These are phyloP conservation scores for Pinus albicaulis DNA, from an alignment of 75 land plant genomes.

Conservation along the genomic window DNA sequence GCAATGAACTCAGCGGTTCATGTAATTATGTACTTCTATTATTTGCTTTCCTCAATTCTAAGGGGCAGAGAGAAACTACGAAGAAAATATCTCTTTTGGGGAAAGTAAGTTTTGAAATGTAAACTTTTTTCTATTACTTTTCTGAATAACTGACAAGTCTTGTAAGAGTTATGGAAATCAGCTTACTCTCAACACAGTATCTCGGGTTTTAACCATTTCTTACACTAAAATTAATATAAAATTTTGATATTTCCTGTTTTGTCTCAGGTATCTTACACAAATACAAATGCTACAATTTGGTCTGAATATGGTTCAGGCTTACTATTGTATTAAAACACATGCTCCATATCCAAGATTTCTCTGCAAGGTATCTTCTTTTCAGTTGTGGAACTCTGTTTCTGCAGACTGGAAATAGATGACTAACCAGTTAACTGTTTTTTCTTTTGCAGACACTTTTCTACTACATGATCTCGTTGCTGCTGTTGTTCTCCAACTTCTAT, in stretches of 20 bases:
- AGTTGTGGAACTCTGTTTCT: background rate
- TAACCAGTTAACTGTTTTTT: background rate
- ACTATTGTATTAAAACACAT: conserved; percentile 25
- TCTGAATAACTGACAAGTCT: background rate
- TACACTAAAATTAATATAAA: background rate
- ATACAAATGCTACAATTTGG: conserved; percentile 42
- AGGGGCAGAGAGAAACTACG: conserved; percentile 28
- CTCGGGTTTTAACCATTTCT: background rate
- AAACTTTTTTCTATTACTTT: background rate
- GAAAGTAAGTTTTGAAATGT: conserved; percentile 24
- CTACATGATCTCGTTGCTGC: conserved; percentile 34
- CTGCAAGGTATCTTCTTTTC: conserved; percentile 18
- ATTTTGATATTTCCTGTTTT: background rate
- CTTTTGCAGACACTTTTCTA: conserved; percentile 29
- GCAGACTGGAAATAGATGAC: background rate
- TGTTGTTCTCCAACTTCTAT: conserved; percentile 32
- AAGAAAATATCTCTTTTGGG: conserved; percentile 47
- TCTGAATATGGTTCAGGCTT: conserved; percentile 40
- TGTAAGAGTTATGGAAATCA: background rate
- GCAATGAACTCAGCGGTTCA: conserved; percentile 48
- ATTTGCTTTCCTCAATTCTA: conserved; percentile 33
- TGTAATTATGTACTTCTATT: conserved; percentile 45
- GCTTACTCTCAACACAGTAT: background rate
- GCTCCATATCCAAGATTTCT: conserved; percentile 41
- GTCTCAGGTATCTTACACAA: conserved; percentile 38